phyloP scores from a whole-genome alignment of 2,329 filamentous ascomycete genomes.

The Cercospora janseana region DNA sequence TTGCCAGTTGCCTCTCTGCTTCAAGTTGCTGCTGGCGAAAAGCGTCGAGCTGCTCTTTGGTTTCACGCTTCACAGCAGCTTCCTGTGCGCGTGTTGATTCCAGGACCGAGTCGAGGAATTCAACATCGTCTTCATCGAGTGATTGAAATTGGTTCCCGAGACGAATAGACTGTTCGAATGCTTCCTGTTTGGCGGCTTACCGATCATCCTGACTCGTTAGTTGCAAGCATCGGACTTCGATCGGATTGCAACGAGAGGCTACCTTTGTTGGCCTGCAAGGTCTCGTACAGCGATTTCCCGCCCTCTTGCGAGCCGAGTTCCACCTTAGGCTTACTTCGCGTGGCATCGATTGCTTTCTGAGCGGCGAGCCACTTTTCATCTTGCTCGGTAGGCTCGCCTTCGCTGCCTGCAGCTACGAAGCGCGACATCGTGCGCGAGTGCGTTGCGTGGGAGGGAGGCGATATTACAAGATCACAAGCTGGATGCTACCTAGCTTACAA shows the following conservation, averaged over 20 bases:
- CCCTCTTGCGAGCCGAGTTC: slow-evolving; percentile 50
- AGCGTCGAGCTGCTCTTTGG: slow-evolving; percentile 56
- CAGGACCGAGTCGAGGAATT: slow-evolving; percentile 64
- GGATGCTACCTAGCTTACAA: slow-evolving; percentile 1
- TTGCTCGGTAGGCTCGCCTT: slow-evolving; percentile 41
- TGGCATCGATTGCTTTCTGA: slow-evolving; percentile 62
- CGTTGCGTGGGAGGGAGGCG: neutral
- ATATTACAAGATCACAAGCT: neutral
- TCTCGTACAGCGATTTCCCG: slow-evolving; percentile 68
- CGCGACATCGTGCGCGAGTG: slow-evolving; percentile 44
- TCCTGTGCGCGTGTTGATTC: slow-evolving; percentile 59
- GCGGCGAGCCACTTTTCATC: slow-evolving; percentile 57
- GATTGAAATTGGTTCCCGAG: slow-evolving; percentile 75
- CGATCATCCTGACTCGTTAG: slow-evolving; percentile 31
- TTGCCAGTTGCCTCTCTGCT: slow-evolving; percentile 50
- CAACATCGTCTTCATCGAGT: slow-evolving; percentile 75
- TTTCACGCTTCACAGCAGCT: slow-evolving; percentile 57
- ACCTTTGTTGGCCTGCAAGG: slow-evolving; percentile 81
- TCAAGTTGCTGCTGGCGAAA: slow-evolving; percentile 61
- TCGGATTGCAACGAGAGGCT: slow-evolving; percentile 19
- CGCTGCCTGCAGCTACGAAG: slow-evolving; percentile 54
- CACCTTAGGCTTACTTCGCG: slow-evolving; percentile 55
- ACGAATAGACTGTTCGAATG: slow-evolving; percentile 70
- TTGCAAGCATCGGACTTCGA: too few species aligned
- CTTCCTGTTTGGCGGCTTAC: slow-evolving; percentile 74